phyloP scores from a whole-genome alignment of 2,329 filamentous ascomycete species.

The Zelopaecilomyces penicillatus region DNA sequence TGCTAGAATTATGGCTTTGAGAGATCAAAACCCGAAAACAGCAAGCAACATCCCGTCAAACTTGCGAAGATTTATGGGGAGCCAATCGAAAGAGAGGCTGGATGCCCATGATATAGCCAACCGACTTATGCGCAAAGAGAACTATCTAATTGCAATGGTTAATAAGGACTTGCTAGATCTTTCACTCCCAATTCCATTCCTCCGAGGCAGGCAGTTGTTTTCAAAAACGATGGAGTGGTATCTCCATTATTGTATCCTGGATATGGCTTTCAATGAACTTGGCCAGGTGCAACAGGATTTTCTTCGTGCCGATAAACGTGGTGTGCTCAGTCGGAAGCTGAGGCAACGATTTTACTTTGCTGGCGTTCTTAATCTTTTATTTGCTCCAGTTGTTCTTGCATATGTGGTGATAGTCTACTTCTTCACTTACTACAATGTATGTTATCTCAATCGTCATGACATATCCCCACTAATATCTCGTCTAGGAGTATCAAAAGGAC shows the following conservation, averaged over 20 bases:
- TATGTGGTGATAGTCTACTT: slow-evolving; percentile 87
- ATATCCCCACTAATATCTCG: neutral
- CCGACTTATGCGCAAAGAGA: slow-evolving; percentile 89
- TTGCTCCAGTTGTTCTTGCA: slow-evolving; percentile 78
- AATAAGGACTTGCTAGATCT: slow-evolving; percentile 94
- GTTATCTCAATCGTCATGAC: slow-evolving; percentile 16
- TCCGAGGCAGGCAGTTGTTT: slow-evolving; percentile 72
- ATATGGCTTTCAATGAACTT: slow-evolving; percentile 85
- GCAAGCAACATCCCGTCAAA: slow-evolving; percentile 45
- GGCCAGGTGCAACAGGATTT: slow-evolving; percentile 84
- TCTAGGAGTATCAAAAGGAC: slow-evolving; percentile 87
- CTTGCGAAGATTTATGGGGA: slow-evolving; percentile 56
- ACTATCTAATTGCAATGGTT: slow-evolving; percentile 92
- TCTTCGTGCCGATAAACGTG: slow-evolving; percentile 72
- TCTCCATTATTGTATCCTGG: slow-evolving; percentile 79
- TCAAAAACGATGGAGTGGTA: slow-evolving; percentile 91
- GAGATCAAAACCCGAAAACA: slow-evolving; percentile 81
- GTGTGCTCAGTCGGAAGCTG: slow-evolving; percentile 68
- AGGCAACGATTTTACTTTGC: slow-evolving; percentile 72
- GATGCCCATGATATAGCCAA: slow-evolving; percentile 98
- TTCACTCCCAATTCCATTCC: slow-evolving; percentile 74
- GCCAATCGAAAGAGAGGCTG: slow-evolving; percentile 85
- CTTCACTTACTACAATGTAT: slow-evolving; percentile 85
- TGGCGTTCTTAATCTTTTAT: slow-evolving; percentile 76
- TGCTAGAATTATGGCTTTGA: slow-evolving; percentile 70